Percentiles rank a stretch among this genome's conserved stretches.
Conservation (phyloP, 1,284 basidiomycete genomes). For the Phellopilus nigrolimitatus region DNA sequence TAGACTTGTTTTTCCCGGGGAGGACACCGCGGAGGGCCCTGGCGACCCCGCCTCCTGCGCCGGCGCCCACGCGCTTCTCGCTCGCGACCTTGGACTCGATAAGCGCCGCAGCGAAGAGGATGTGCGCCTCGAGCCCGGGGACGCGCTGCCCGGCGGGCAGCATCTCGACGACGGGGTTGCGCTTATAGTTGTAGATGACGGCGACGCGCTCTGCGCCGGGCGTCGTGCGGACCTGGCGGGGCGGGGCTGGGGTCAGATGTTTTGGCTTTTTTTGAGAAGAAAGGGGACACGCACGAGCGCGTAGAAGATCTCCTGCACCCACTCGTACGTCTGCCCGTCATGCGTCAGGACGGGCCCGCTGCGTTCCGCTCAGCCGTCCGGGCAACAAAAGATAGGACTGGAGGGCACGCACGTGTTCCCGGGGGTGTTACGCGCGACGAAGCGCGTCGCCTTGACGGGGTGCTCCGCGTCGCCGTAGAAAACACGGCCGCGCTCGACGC, state of each 20-base stretch:
- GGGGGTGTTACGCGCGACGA: neutral
- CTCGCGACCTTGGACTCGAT: constrained; percentile 6
- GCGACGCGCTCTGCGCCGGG: constrained; percentile 13
- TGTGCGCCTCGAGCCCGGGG: neutral
- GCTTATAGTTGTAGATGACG: constrained; percentile 12
- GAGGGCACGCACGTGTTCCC: constrained; percentile 12
- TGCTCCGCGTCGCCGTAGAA: neutral
- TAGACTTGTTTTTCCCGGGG: too few species aligned
- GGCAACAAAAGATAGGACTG: neutral
- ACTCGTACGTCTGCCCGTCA: constrained; percentile 9
- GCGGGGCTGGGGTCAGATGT: neutral
- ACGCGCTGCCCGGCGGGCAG: constrained; percentile 1
- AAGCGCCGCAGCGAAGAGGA: constrained; percentile 13
- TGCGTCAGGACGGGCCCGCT: constrained; percentile 10
- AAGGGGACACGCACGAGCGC: constrained; percentile 3
- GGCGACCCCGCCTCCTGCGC: neutral
- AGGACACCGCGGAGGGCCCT: too few species aligned
- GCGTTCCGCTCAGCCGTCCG: neutral
- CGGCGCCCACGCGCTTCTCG: neutral
- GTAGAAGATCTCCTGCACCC: constrained; percentile 17
- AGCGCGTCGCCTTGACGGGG: constrained; percentile 3
- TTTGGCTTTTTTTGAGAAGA: neutral
- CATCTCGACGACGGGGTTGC: constrained; percentile 14
- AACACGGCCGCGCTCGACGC: constrained; percentile 1
- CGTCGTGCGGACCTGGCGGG: constrained; percentile 13